Evolutionary conservation across 164 flowering plant species (phyloP).

Genomic region (Macadamia integrifolia): DNA sequence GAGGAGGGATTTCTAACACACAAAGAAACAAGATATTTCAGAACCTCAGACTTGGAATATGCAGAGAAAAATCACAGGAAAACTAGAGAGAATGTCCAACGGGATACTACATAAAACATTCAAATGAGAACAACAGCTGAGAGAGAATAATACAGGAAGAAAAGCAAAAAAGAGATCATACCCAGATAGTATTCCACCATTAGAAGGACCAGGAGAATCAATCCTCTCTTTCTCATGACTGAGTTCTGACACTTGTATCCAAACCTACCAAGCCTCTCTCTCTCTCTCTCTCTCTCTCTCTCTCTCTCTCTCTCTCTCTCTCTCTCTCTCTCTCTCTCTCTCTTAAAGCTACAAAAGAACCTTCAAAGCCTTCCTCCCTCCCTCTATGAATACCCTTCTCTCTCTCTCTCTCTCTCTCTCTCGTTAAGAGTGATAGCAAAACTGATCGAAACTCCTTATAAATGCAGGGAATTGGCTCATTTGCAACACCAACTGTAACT

Average conservation of each 20-base stretch:
- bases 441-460: too few relatives aligned
- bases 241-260: background rate
- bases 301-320: too few relatives aligned
- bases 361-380: too few relatives aligned
- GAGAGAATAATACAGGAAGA: background rate
- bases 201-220: conserved; percentile 22
- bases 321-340: too few relatives aligned
- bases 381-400: too few relatives aligned
- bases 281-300: background rate
- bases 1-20: background rate
- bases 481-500: too few relatives aligned
- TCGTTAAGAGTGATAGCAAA: too few relatives aligned
- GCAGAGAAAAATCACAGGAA: background rate
- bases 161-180: conserved; percentile 9
- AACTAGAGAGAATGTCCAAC: background rate
- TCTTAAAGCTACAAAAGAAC: too few relatives aligned
- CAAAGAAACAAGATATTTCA: background rate
- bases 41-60: too few relatives aligned
- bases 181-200: conserved; percentile 26
- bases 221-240: conserved; percentile 19
- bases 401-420: too few relatives aligned
- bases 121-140: background rate
- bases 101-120: background rate
- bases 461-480: too few relatives aligned
- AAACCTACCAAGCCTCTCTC: background rate